Percentiles rank a stretch among this genome's conserved stretches.
Evolutionary conservation across 2,329 filamentous ascomycete species (phyloP).

Genomic region (Aaosphaeria arxii): DNA sequence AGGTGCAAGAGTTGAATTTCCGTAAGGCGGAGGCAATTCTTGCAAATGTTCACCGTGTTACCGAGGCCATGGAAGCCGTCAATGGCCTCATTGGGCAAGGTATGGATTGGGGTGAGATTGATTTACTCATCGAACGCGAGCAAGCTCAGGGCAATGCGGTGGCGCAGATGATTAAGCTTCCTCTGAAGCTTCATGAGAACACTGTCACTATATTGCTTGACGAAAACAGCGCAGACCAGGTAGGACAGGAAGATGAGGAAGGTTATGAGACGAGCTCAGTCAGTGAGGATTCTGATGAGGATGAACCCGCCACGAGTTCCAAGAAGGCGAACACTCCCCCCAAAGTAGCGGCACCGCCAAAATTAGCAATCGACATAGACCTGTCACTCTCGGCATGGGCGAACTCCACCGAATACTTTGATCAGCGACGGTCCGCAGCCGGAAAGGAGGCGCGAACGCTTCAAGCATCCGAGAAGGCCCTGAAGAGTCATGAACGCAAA

Average conservation of each 20-base stretch:
- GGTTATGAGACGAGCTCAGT: conserved; percentile 64
- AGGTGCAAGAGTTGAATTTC: conserved; percentile 76
- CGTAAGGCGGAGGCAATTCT: conserved; percentile 88
- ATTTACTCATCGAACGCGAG: conserved; percentile 81
- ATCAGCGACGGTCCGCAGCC: conserved; percentile 78
- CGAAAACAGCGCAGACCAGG: conserved; percentile 65
- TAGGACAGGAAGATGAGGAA: conserved; percentile 57
- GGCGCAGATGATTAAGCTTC: conserved; percentile 80
- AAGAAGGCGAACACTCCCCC: conserved; percentile 43
- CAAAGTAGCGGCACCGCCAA: conserved; percentile 35
- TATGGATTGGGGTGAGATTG: conserved; percentile 97
- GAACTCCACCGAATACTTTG: conserved; percentile 90
- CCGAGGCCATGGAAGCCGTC: conserved; percentile 88
- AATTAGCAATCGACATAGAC: conserved; percentile 77
- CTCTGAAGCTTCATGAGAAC: conserved; percentile 87
- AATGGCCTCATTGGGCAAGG: conserved; percentile 89
- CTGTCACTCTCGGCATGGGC: conserved; percentile 79
- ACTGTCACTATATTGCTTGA: conserved; percentile 76
- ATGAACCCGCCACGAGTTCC: conserved; percentile 42
- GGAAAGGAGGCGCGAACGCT: conserved; percentile 85
- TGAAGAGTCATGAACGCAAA: conserved; percentile 89
- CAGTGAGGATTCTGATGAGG: conserved; percentile 60
- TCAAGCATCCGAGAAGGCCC: conserved; percentile 73
- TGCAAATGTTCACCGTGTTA: conserved; percentile 84
- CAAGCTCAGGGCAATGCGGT: conserved; percentile 79